phyloP scores from a whole-genome alignment of 2,329 filamentous ascomycete genomes.

The Graphilbum fragrans region DNA sequence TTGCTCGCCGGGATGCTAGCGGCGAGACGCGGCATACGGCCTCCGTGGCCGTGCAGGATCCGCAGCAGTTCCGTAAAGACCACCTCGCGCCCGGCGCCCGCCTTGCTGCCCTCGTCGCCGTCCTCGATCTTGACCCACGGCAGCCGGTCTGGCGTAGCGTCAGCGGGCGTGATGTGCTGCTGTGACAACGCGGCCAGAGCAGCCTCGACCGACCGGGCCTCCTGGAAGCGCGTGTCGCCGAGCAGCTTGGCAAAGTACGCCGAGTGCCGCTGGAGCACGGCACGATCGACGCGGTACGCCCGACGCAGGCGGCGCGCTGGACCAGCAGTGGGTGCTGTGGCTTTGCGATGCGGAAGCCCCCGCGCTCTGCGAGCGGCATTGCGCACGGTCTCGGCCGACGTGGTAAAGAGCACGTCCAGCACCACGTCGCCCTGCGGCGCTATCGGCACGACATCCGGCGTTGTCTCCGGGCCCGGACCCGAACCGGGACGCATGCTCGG shows the following conservation, averaged over 20 bases:
- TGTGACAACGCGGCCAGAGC: conserved; percentile 37
- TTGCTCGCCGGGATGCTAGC: neutral
- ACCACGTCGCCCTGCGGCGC: conserved; percentile 50
- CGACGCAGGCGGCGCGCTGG: conserved; percentile 24
- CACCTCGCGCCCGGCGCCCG: conserved; percentile 44
- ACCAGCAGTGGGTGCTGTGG: neutral
- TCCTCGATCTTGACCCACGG: conserved; percentile 53
- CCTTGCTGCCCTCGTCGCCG: conserved; percentile 54
- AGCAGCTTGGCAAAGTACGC: conserved; percentile 60
- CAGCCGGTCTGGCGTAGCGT: conserved; percentile 36
- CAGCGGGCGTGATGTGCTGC: conserved; percentile 31
- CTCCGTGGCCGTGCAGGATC: conserved; percentile 48
- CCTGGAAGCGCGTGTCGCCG: conserved; percentile 48
- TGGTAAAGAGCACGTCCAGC: conserved; percentile 54
- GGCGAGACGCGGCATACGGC: no score
- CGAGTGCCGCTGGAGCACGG: conserved; percentile 45
- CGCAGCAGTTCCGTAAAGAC: conserved; percentile 56
- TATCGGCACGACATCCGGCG: conserved; percentile 31
- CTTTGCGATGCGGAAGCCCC: neutral
- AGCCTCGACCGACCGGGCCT: conserved; percentile 42
- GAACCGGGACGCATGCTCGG: neutral
- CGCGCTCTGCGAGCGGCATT: conserved; percentile 4
- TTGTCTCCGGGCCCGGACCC: neutral
- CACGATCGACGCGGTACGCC: conserved; percentile 49
- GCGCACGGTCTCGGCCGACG: conserved; percentile 36